Evolutionary conservation across 2,329 filamentous ascomycete species (phyloP).

Genomic region (Chaetoscypha palmicola): DNA sequence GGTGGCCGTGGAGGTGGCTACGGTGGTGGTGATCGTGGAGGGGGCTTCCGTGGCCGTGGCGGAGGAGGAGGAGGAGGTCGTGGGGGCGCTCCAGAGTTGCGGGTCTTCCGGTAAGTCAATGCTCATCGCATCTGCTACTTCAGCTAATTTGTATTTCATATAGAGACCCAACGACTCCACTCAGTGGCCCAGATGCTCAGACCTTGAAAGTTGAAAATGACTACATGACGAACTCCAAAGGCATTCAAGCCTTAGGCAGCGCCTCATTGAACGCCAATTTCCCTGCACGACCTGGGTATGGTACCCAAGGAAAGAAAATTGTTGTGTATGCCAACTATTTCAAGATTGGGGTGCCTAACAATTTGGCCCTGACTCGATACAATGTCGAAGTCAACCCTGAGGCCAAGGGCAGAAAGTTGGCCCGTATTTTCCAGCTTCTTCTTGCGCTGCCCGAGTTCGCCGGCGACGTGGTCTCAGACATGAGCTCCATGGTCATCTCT

Average conservation of each 20-base stretch:
- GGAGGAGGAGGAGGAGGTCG: constrained; percentile 28
- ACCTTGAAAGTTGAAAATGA: constrained; percentile 28
- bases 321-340: constrained; percentile 30
- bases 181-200: constrained; percentile 19
- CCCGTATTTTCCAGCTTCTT: constrained; percentile 27
- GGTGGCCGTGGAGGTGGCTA: constrained; percentile 25
- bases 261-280: constrained; percentile 13
- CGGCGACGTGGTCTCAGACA: constrained; percentile 23
- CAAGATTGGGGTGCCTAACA: constrained; percentile 17
- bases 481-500: constrained; percentile 26
- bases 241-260: constrained; percentile 16
- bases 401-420: constrained; percentile 24
- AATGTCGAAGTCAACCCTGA: constrained; percentile 24
- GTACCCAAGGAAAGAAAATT: constrained; percentile 24
- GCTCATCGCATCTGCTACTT: constrained; percentile 1
- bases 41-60: constrained; percentile 23
- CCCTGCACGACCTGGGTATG: constrained; percentile 28
- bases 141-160: constrained; percentile 4
- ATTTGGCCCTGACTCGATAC: constrained; percentile 25
- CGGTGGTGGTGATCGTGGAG: constrained; percentile 25
- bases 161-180: constrained; percentile 21
- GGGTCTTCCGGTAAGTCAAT: constrained; percentile 24
- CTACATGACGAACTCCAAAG: constrained; percentile 22
- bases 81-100: constrained; percentile 16
- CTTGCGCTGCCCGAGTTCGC: constrained; percentile 27